A percentile compares a stretch with the other conserved stretches of the same genome.
phyloP scores from a whole-genome alignment of 495 filamentous ascomycete genomes.

The Podospora appendiculata region DNA sequence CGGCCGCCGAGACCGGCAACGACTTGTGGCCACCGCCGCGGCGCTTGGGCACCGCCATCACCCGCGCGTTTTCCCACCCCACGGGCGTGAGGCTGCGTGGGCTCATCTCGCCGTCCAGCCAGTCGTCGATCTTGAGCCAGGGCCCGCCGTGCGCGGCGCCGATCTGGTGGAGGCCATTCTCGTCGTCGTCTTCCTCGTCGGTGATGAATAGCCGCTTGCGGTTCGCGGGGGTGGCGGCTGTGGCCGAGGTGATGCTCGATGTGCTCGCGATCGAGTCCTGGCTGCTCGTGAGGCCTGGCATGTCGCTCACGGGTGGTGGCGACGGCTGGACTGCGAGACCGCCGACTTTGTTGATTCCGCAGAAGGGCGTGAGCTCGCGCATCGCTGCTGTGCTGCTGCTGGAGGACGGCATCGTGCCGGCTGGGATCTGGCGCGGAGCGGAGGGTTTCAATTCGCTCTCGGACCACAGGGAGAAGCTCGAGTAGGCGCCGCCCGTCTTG shows the following conservation, averaged over 20 bases:
- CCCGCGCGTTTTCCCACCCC: conserved; percentile 16
- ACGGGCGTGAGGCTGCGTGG: conserved; percentile 25
- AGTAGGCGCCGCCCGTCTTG: conserved; percentile 57
- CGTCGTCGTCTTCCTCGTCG: conserved; percentile 12
- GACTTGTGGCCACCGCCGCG: conserved; percentile 4
- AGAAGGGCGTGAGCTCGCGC: conserved; percentile 65
- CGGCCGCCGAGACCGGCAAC: not conserved
- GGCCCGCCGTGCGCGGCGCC: conserved; percentile 8
- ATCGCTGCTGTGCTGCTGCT: not conserved
- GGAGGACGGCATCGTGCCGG: too few relatives aligned
- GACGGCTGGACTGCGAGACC: conserved; percentile 42
- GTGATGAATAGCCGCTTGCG: conserved; percentile 32
- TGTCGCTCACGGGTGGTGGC: not conserved
- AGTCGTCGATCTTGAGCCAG: conserved; percentile 16
- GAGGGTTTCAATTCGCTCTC: conserved; percentile 14
- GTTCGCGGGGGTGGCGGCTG: conserved; percentile 5
- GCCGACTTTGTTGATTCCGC: conserved; percentile 61
- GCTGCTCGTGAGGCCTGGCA: conserved; percentile 30
- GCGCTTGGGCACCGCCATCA: conserved; percentile 33
- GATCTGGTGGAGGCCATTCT: not conserved
- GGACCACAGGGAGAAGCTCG: conserved; percentile 36
- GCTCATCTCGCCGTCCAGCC: conserved; percentile 30
- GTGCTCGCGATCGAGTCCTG: conserved; percentile 30
- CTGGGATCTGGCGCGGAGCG: not conserved
- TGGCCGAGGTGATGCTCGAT: conserved; percentile 5